Base-by-base conservation (phyloP, 805 yeast genomes). In the Kuraishia hungarica region DNA sequence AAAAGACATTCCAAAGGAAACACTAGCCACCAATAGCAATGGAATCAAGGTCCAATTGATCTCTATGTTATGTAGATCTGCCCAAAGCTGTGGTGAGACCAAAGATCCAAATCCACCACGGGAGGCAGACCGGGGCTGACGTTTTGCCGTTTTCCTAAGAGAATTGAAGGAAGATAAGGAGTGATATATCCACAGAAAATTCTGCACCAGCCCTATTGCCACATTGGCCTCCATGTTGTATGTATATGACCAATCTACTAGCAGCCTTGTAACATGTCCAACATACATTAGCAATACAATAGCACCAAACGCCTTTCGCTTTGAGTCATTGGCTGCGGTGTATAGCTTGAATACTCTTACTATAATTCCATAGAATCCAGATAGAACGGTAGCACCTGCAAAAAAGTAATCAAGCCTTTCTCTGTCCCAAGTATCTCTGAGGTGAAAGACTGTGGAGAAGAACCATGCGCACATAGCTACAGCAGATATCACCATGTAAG, bases 141-240 rank as follows among this genome's bases (percentile, higher is more conserved):
- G 43, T 15, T 35, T 35, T n/a, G 28, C 26, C 39, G 23, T 58
- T 10, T 54, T 57, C 47, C 66, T 57, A 1, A 61, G 51, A 49
- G 59, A 58, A 2, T 57, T 54, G 54, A 71, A 73, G 1, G 72
- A 59, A 53, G 64, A 20, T 66, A 69, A 24, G 11, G 76, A 64
- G 55, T 69, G 70, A 58, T 61, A 66, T 11, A 69, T 63, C 85
- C 84, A 82, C 39, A 76, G 64, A 2, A 78, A 58, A 66, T 91
- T 87, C 62, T 93, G 97, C 4, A 85, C 58, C 2, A 91, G 55
- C 0, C 97, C 99, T 53, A 90, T 79, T 0, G 78, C 67, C 1
- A 94, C 84, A 63, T 94, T 93, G 26, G 94, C 96, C 59, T 81
- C 78, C 98, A 94, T 93, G 71, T 93, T 93, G 68, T 94, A 94